Percentiles rank a stretch among this genome's conserved stretches.
Evolutionary conservation across 2,329 filamentous ascomycete genomes (phyloP).

Genomic region (Trichophyton simii): DNA sequence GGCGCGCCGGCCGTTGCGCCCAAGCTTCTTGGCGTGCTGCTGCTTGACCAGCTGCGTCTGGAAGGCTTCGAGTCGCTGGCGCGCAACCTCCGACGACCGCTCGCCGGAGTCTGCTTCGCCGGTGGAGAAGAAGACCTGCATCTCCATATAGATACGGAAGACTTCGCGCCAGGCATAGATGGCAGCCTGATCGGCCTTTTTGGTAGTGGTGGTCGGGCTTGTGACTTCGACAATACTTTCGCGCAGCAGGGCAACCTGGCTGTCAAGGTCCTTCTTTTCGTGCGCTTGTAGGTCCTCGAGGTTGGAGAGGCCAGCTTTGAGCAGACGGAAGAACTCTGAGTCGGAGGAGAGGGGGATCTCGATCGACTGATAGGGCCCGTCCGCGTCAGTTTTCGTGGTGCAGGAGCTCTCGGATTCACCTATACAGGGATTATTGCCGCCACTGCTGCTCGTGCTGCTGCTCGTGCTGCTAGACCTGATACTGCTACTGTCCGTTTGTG

Average conservation of each 20-base stretch:
- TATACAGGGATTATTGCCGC: not conserved
- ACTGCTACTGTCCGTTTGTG: not conserved
- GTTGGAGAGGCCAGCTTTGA: conserved; percentile 57
- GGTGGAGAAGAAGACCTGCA: conserved; percentile 69
- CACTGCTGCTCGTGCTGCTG: not conserved
- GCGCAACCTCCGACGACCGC: conserved; percentile 52
- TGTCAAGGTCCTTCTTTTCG: conserved; percentile 52
- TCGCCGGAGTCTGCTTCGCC: conserved; percentile 58
- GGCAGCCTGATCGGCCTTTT: conserved; percentile 46
- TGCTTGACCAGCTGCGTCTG: conserved; percentile 45
- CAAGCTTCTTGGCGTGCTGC: conserved; percentile 44
- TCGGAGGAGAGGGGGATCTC: conserved; percentile 68
- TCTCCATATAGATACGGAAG: conserved; percentile 69
- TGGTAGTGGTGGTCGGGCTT: conserved; percentile 53
- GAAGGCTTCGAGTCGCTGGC: conserved; percentile 58
- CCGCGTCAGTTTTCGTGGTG: not conserved
- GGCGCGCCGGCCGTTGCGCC: conserved; percentile 49
- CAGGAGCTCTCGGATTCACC: not conserved
- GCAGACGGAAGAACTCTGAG: conserved; percentile 63
- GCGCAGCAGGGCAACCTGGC: conserved; percentile 53
- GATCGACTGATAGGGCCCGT: conserved; percentile 31
- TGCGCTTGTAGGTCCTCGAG: conserved; percentile 55
- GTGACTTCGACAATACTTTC: conserved; percentile 48
- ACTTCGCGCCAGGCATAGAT: conserved; percentile 66
- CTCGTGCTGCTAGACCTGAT: not conserved